These are phyloP conservation scores for Hydnum rufescens DNA, from an alignment of 768 basidiomycete species.

Conservation along the genomic window DNA sequence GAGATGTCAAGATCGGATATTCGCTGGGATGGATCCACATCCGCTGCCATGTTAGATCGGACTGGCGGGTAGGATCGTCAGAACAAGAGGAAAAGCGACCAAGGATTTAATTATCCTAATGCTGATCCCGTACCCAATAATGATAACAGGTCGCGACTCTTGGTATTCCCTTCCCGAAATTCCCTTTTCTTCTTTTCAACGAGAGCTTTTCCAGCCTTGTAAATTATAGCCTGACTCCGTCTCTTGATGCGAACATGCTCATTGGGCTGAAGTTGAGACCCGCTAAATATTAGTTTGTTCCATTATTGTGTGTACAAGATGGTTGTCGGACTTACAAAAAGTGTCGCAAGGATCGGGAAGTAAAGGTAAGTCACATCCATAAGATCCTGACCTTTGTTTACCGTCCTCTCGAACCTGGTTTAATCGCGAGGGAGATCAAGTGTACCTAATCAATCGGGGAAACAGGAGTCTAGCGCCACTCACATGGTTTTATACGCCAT, in stretches of 20 bases:
- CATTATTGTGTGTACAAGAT: too few species aligned
- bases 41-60: constrained; percentile 58
- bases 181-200: constrained; percentile 64
- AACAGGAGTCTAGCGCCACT: constrained; percentile 46
- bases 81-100: neutral
- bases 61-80: too few species aligned
- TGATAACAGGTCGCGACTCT: constrained; percentile 40
- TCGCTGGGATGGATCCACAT: constrained; percentile 34
- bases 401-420: constrained; percentile 4
- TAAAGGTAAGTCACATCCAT: constrained; percentile 31
- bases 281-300: too few species aligned
- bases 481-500: constrained; percentile 62
- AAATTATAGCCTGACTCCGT: constrained; percentile 26
- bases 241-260: neutral
- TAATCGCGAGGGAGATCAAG: constrained; percentile 12
- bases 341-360: constrained; percentile 33
- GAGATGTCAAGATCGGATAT: constrained; percentile 79
- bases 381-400: constrained; percentile 24
- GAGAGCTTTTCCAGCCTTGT: constrained; percentile 49
- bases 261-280: neutral
- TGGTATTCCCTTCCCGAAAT: constrained; percentile 21
- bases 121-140: constrained; percentile 32
- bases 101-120: neutral
- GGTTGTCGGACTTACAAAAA: constrained; percentile 52
- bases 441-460: too few species aligned